These are phyloP conservation scores for Fagopyrum tataricum DNA, from an alignment of 148 eudicot species.

Conservation along the genomic window DNA sequence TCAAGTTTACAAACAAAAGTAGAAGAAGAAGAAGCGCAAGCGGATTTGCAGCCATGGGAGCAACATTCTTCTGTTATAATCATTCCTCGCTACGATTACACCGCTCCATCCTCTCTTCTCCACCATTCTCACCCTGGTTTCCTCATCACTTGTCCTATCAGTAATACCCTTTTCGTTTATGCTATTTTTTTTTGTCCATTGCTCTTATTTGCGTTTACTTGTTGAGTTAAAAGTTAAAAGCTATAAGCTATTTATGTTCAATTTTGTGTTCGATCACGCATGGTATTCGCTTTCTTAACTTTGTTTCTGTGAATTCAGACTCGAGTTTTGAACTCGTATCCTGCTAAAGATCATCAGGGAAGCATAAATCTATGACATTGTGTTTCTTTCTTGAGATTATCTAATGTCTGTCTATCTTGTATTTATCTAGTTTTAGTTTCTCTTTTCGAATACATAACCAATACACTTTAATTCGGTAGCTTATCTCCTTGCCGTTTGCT, in stretches of 20 bases:
- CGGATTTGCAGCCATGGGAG: conserved; percentile 63
- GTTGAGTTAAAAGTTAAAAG: not conserved
- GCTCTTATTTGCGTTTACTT: conserved; percentile 10
- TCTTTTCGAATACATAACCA: not conserved
- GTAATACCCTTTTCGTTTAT: conserved; percentile 19
- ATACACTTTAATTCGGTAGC: not conserved
- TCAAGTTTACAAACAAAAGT: not conserved
- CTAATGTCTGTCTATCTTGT: not conserved
- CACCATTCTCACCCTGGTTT: conserved; percentile 55
- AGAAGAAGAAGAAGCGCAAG: conserved; percentile 8
- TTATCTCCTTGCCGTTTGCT: not conserved
- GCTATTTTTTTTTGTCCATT: not conserved
- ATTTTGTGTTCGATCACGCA: too few species aligned
- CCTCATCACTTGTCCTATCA: conserved; percentile 73
- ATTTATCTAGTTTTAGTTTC: not conserved
- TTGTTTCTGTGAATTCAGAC: not conserved
- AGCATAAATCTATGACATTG: not conserved
- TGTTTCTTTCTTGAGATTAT: not conserved
- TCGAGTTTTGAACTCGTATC: too few species aligned
- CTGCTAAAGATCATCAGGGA: not conserved
- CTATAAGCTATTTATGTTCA: too few species aligned
- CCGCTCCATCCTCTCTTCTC: conserved; percentile 66
- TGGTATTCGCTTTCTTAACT: too few species aligned
- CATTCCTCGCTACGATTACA: conserved; percentile 76
- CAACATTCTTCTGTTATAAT: conserved; percentile 60